Conservation (phyloP, 1,139 yeast species). For the Suhomyces bolitotheri region DNA sequence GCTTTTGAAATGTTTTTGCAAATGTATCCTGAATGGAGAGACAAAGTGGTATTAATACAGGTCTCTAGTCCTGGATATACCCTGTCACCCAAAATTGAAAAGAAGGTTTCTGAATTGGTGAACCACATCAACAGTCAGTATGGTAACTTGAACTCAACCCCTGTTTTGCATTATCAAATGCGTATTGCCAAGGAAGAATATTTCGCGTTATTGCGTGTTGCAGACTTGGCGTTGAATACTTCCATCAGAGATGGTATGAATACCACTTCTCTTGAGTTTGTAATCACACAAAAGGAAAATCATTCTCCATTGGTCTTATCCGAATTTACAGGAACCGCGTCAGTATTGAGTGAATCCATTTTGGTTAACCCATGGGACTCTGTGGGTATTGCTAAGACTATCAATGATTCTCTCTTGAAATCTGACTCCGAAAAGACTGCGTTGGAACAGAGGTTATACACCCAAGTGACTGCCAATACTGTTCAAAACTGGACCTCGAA, state of each 20-base stretch:
- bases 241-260: conserved; percentile 96
- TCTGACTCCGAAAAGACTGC: conserved; percentile 38
- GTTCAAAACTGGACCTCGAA: conserved; percentile 79
- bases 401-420: conserved; percentile 65
- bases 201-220: conserved; percentile 80
- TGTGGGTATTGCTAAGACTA: conserved; percentile 85
- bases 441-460: conserved; percentile 56
- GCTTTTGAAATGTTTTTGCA: conserved; percentile 82
- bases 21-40: conserved; percentile 91
- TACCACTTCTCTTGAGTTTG: conserved; percentile 90
- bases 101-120: conserved; percentile 76
- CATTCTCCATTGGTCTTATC: conserved; percentile 79
- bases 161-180: conserved; percentile 90
- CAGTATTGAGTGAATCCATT: conserved; percentile 74
- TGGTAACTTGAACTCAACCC: conserved; percentile 77
- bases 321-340: conserved; percentile 91
- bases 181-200: conserved; percentile 88
- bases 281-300: conserved; percentile 76
- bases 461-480: conserved; percentile 67
- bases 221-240: conserved; percentile 86
- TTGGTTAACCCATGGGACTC: conserved; percentile 97
- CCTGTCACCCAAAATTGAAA: conserved; percentile 62
- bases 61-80: conserved; percentile 80
- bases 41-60: conserved; percentile 84
- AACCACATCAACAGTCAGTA: conserved; percentile 78